Conservation (phyloP, 495 filamentous ascomycete species). For the Acidiella bohemica region DNA sequence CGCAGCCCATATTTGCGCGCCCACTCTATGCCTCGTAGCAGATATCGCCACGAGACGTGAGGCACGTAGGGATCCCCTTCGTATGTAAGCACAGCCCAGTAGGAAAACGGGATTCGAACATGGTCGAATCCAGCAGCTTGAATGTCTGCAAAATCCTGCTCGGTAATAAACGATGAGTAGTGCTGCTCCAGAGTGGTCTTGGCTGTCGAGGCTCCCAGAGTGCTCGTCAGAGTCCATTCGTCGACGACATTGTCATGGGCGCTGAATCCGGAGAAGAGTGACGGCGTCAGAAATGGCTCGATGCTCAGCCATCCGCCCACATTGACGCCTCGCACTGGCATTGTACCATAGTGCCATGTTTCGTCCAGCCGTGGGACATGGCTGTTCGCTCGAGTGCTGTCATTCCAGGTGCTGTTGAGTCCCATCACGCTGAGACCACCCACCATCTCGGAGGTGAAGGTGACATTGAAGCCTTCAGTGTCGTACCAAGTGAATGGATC, state of each 20-base stretch:
- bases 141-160: conserved; percentile 73
- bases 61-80: conserved; percentile 78
- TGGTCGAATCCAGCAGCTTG: conserved; percentile 84
- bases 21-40: conserved; percentile 85
- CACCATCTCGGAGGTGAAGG: conserved; percentile 74
- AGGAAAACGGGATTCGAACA: conserved; percentile 84
- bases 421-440: conserved; percentile 86
- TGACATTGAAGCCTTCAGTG: conserved; percentile 84
- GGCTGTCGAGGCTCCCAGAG: conserved; percentile 50
- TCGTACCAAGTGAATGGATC: conserved; percentile 93
- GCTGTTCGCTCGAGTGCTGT: conserved; percentile 61
- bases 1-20: conserved; percentile 84
- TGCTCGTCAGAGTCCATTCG: conserved; percentile 64
- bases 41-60: conserved; percentile 83
- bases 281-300: conserved; percentile 92
- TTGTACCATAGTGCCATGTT: conserved; percentile 57
- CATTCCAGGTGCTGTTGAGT: conserved; percentile 73
- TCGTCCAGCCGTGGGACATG: conserved; percentile 68
- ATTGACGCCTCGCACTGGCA: conserved; percentile 80
- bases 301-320: conserved; percentile 88
- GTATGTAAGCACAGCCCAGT: conserved; percentile 87
- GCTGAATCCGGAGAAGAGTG: conserved; percentile 62
- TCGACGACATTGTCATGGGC: conserved; percentile 56
- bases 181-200: conserved; percentile 66
- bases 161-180: conserved; percentile 75